Base-by-base conservation (phyloP, 345 rosid genomes). In the Eucalyptus grandis region DNA sequence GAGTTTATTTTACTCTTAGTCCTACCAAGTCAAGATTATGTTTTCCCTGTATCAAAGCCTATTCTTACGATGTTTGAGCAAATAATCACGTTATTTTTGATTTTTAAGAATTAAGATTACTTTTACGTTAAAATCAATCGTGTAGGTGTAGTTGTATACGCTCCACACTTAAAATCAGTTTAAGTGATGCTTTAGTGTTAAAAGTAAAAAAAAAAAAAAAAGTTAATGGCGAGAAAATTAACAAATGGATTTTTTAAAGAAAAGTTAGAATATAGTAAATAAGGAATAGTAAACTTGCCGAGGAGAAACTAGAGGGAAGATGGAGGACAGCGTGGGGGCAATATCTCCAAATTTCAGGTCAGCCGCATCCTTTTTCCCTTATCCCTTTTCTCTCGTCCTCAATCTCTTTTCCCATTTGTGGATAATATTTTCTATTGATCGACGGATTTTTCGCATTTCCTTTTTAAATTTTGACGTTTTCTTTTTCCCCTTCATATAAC, bases 21-120 rank as follows among this genome's bases (percentile, higher is more conserved):
- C 19, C 34, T 65, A n/a, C 37, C 72, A 65, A 4, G 19, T 4
- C 72, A 6, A 65, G 10, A 30, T 9, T 14, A n/a, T 30, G 40
- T 14, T 65, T 65, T n/a, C 14, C 37, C 2, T 0, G 3, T 14
- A n/a, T n/a, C 37, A 65, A n/a, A 65, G 21, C 77, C 17, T 65
- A 65, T 65, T 65, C 77, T n/a, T 62, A 13, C 1, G 0, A 13
- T 13, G 5, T 65, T 65, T 4, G 37, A 15, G 37, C 10, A n/a
- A 65, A 4, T 31, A n/a, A 14, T 65, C 21, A 65, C 1, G 0
- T 15, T 5, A 8, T n/a, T 2, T 14, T 65, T 0, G 11, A 65
- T n/a, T 65, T 62, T n/a, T n/a, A n/a, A n/a, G 77, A n/a, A 14
- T n/a, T 4, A 65, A 65, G 40, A n/a, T 65, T 65, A n/a, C 4